Evolutionary conservation across 2,329 filamentous ascomycete genomes (phyloP), one percentile per base, ranked within the genome.

Genomic region (Thermochaetoides dissita): DNA sequence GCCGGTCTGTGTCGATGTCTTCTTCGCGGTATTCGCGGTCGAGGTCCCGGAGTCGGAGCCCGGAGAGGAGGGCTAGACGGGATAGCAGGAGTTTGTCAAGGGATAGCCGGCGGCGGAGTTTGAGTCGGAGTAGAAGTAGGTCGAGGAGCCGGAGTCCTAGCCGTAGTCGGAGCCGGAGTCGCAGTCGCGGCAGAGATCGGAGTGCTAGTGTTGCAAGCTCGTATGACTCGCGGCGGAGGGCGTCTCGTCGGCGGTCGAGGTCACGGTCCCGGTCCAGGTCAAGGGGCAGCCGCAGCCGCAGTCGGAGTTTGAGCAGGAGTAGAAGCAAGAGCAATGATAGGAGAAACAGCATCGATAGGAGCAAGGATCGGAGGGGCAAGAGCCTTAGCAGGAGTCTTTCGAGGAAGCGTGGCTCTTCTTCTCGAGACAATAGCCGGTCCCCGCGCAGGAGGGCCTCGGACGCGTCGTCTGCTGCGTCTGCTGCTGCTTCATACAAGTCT

Each of bases 371-470:
- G 17, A 24, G 17, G 17, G 5, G 17, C 17, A 24, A 24, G 17
- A 24, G 17, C 17, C 17, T 3, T 24, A 24, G 17, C 17, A 24
- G 17, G 17, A 24, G 17, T 24, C 17, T 5, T 24, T 24, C 17
- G 3, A 24, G 17, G 17, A 24, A 24, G 17, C 17, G 17, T 24
- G 17, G 17, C 17, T 24, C 17, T 24, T 24, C 17, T 24, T 24
- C 17, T 24, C 17, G 17, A 24, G 3, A 24, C 5, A 5, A 24
- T 5, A 24, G 17, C 17, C 17, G 55, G 53, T 54, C 45, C 36
- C 41, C 47, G 46, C 42, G 48, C 42, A 66, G 64, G 50, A 68
- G 67, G 57, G 64, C 63, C 49, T 73, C 72, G 49, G 70, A 70
- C 49, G 63, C 63, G 56, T 70, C 17, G 17, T 24, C 17, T 24